Evolutionary conservation across 2,329 filamentous ascomycete species (phyloP).

Genomic region (Eurotiales sp.): DNA sequence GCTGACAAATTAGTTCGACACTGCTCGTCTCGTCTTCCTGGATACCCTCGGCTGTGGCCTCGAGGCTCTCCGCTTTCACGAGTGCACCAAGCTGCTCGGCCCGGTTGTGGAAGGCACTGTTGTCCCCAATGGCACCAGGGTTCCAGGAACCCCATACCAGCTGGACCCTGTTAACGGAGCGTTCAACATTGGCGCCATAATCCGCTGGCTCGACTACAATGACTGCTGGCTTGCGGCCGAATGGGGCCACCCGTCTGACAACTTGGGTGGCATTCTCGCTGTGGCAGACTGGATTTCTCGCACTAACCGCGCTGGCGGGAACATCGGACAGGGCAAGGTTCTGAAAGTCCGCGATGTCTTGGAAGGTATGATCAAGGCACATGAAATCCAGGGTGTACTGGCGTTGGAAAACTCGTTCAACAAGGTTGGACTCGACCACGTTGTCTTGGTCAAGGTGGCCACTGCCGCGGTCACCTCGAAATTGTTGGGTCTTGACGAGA

Average conservation of each 20-base stretch:
- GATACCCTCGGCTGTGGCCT: slow-evolving; percentile 96
- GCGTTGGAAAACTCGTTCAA: slow-evolving; percentile 98
- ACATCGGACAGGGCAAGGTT: slow-evolving; percentile 67
- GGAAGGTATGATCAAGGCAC: slow-evolving; percentile 98
- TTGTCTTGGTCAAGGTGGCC: slow-evolving; percentile 96
- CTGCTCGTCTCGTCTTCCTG: slow-evolving; percentile 91
- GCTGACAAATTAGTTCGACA: slow-evolving; percentile 63
- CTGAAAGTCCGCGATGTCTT: slow-evolving; percentile 87
- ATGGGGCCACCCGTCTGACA: slow-evolving; percentile 98
- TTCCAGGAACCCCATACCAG: slow-evolving; percentile 88
- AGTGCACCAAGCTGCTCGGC: slow-evolving; percentile 92
- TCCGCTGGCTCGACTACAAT: slow-evolving; percentile 99
- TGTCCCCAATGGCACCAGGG: slow-evolving; percentile 86
- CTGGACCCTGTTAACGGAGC: slow-evolving; percentile 93
- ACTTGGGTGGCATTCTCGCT: slow-evolving; percentile 92
- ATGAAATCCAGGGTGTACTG: slow-evolving; percentile 97
- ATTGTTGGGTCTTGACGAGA: slow-evolving; percentile 84
- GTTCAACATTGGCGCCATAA: slow-evolving; percentile 99
- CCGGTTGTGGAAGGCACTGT: slow-evolving; percentile 85
- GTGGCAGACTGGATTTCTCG: slow-evolving; percentile 97
- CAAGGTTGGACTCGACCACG: slow-evolving; percentile 96
- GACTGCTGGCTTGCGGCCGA: slow-evolving; percentile 99
- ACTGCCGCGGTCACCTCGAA: slow-evolving; percentile 91
- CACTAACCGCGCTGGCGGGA: slow-evolving; percentile 83
- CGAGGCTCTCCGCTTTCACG: slow-evolving; percentile 90